phyloP scores from a whole-genome alignment of 768 basidiomycete genomes.

The Kwoniella dejecticola region DNA sequence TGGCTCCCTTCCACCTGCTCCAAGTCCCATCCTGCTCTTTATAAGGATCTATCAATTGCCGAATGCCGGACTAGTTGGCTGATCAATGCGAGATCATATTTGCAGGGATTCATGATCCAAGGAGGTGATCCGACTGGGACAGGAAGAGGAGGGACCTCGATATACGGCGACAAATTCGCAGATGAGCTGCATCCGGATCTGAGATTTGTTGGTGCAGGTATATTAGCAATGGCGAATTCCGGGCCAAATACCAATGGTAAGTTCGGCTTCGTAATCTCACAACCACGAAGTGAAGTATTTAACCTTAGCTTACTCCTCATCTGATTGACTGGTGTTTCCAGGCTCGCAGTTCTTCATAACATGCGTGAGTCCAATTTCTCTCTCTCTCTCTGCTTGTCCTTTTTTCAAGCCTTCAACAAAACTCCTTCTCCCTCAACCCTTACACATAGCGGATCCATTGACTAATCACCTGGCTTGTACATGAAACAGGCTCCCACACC shows the following conservation, averaged over 20 bases:
- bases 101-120: constrained; percentile 99
- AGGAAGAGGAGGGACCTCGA: constrained; percentile 68
- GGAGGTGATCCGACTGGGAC: constrained; percentile 94
- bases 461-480: background rate
- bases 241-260: constrained; percentile 59
- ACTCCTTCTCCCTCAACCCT: no score
- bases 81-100: no score
- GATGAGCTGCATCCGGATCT: constrained; percentile 90
- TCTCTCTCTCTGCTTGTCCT: no score
- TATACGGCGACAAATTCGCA: constrained; percentile 66
- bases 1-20: background rate
- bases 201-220: constrained; percentile 92
- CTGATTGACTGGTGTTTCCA: no score
- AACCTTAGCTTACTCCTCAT: no score
- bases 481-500: constrained; percentile 52
- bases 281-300: no score
- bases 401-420: no score
- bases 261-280: no score
- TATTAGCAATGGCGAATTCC: constrained; percentile 63
- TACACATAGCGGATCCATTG: no score
- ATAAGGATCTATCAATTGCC: no score
- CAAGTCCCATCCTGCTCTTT: background rate
- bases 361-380: constrained; percentile 41
- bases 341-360: constrained; percentile 55
- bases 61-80: no score